A percentile compares a stretch with the other conserved stretches of the same genome.
Evolutionary conservation across 129 eudicot genomes (phyloP).

Genomic region (Mikania micrantha): DNA sequence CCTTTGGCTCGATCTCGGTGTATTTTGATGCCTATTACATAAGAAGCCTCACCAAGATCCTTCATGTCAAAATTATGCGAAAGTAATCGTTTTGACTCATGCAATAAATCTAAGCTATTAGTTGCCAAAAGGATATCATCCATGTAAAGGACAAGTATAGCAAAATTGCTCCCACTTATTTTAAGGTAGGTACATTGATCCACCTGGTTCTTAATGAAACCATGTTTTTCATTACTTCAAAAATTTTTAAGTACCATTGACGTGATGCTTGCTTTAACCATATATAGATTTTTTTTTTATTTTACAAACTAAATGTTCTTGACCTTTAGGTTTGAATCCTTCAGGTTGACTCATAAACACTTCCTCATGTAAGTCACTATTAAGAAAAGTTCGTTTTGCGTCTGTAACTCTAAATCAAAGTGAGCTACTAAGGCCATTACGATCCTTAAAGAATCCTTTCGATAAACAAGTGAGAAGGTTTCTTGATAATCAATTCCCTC

Average conservation of each 20-base stretch:
- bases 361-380: not conserved
- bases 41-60: not conserved
- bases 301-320: not conserved
- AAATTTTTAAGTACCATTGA: not conserved
- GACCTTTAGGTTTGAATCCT: not conserved
- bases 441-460: not conserved
- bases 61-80: not conserved
- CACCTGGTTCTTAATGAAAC: not conserved
- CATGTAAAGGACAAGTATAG: not conserved
- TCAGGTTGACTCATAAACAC: not conserved
- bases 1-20: not conserved
- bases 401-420: not conserved
- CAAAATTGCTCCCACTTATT: not conserved
- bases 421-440: not conserved
- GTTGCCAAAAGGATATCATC: not conserved
- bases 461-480: not conserved
- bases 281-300: not conserved
- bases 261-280: not conserved
- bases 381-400: not conserved
- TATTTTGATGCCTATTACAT: not conserved
- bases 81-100: not conserved
- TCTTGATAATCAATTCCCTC: not conserved
- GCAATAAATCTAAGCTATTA: not conserved
- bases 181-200: not conserved
- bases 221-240: not conserved